Percentiles rank a stretch among this genome's conserved stretches.
Conservation (phyloP, 2,329 filamentous ascomycete genomes). For the Endothia cerciana region DNA sequence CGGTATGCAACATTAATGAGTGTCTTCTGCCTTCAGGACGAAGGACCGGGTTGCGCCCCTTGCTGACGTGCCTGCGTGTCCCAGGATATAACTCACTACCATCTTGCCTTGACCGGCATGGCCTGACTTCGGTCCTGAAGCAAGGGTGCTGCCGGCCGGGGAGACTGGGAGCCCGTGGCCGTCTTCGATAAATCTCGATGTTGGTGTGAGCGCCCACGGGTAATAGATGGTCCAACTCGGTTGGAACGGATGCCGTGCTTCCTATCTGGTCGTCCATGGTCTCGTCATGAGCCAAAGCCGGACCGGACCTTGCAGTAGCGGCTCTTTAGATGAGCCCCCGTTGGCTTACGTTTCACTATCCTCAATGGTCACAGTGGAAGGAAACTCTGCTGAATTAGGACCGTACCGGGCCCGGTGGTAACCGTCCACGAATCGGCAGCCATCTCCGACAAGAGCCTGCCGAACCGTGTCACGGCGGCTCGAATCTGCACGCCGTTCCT, state of each 20-base stretch:
- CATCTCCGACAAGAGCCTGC: constrained; percentile 2
- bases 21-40: background rate
- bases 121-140: background rate
- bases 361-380: constrained; percentile 6
- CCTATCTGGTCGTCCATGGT: constrained; percentile 17
- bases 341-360: constrained; percentile 17
- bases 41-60: background rate
- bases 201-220: background rate
- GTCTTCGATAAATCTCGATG: background rate
- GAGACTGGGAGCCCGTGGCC: background rate
- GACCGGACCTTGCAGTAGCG: constrained; percentile 8
- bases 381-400: constrained; percentile 10
- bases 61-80: background rate
- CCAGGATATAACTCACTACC: background rate
- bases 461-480: constrained; percentile 3
- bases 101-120: background rate
- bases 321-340: constrained; percentile 20
- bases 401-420: background rate
- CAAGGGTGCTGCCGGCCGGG: background rate
- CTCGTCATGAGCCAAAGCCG: background rate
- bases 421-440: constrained; percentile 15
- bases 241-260: constrained; percentile 23
- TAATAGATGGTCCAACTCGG: constrained; percentile 1
- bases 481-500: constrained; percentile 7
- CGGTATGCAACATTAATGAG: background rate